Evolutionary conservation across 2,329 filamentous ascomycete genomes (phyloP).

Genomic region (Plenodomus biglobosus): DNA sequence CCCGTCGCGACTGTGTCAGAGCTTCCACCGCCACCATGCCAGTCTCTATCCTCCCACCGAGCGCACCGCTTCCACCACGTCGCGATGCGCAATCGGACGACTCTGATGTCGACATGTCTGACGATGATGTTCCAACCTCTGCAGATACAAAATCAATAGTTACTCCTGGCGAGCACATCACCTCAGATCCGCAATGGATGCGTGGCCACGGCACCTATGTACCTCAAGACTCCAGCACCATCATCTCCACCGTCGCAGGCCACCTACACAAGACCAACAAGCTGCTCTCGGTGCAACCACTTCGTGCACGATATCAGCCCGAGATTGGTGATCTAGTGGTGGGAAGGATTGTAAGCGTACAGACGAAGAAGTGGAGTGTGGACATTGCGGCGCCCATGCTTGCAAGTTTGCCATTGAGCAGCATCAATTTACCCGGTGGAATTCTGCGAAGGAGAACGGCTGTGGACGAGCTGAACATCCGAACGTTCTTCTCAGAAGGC

Average conservation of each 20-base stretch:
- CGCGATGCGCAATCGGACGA: conserved; percentile 49
- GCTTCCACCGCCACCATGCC: conserved; percentile 50
- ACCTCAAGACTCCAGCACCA: conserved; percentile 63
- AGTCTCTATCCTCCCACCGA: conserved; percentile 61
- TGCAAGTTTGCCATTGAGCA: conserved; percentile 78
- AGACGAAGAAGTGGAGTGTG: conserved; percentile 89
- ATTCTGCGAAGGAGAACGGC: conserved; percentile 89
- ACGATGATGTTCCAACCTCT: conserved; percentile 44
- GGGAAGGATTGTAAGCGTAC: conserved; percentile 92
- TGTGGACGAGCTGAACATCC: conserved; percentile 95
- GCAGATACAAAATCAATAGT: conserved; percentile 59
- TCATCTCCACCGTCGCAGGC: conserved; percentile 87
- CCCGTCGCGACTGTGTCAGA: background rate
- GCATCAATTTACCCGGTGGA: conserved; percentile 93
- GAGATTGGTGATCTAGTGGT: conserved; percentile 96
- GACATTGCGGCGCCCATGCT: conserved; percentile 88
- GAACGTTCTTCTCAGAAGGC: conserved; percentile 94
- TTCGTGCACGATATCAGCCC: conserved; percentile 89
- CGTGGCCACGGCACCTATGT: conserved; percentile 91
- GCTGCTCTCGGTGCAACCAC: conserved; percentile 83
- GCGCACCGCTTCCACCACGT: conserved; percentile 34
- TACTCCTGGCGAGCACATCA: conserved; percentile 86
- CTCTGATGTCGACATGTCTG: conserved; percentile 52
- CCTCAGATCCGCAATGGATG: conserved; percentile 96
- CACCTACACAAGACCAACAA: conserved; percentile 94